Conservation (phyloP, 495 filamentous ascomycete genomes). For the Physcia stellaris region DNA sequence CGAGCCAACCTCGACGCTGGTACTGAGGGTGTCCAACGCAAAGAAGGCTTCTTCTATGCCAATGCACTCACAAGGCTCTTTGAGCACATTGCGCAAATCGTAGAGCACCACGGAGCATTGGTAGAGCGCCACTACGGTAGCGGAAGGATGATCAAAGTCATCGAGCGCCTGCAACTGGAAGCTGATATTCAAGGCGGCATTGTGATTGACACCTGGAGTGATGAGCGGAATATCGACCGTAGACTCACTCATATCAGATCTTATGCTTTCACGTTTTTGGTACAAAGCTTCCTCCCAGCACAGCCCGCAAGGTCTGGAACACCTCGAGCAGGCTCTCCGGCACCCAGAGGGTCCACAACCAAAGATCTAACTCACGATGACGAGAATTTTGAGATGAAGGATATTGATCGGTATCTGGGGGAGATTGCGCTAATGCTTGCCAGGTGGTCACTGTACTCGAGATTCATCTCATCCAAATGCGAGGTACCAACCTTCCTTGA, state of each 20-base stretch:
- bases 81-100: conserved; percentile 92
- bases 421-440: conserved; percentile 86
- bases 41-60: conserved; percentile 79
- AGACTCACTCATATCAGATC: conserved; percentile 88
- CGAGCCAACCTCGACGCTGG: conserved; percentile 60
- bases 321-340: conserved; percentile 49
- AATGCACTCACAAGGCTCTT: conserved; percentile 84
- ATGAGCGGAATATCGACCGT: conserved; percentile 71
- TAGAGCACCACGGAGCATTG: conserved; percentile 76
- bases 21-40: conserved; percentile 41
- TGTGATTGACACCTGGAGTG: conserved; percentile 85
- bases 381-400: conserved; percentile 89
- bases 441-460: conserved; percentile 82
- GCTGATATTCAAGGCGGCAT: conserved; percentile 97
- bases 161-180: conserved; percentile 85
- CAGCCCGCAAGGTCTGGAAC: conserved; percentile 41
- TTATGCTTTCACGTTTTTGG: conserved; percentile 92
- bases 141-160: conserved; percentile 90
- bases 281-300: conserved; percentile 78
- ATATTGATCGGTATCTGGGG: conserved; percentile 71
- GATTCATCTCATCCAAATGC: conserved; percentile 78
- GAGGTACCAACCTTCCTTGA: conserved; percentile 37
- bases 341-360: conserved; percentile 32
- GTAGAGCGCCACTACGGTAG: conserved; percentile 87
- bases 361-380: conserved; percentile 51